phyloP scores from a whole-genome alignment of 306 rosid genomes.

The Amphicarpaea edgeworthii region DNA sequence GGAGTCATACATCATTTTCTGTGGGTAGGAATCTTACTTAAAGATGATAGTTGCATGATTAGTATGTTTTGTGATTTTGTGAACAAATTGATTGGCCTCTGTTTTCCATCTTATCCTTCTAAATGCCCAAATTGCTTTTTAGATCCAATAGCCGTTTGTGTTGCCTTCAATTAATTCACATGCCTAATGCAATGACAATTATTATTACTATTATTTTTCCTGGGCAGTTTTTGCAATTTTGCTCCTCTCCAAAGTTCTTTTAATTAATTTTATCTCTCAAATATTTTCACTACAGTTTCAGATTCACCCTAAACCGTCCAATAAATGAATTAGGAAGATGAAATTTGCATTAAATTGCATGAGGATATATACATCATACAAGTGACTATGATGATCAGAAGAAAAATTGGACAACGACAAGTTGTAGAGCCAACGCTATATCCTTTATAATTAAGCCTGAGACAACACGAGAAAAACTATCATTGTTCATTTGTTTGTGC shows the following conservation, averaged over 20 bases:
- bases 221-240: neutral
- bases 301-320: too few species aligned
- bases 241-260: neutral
- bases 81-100: conserved; percentile 28
- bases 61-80: conserved; percentile 20
- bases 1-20: conserved; percentile 31
- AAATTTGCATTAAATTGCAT: too few species aligned
- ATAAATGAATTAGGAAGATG: too few species aligned
- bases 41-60: conserved; percentile 31
- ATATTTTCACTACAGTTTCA: too few species aligned
- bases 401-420: too few species aligned
- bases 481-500: too few species aligned
- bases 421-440: too few species aligned
- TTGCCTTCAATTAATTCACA: conserved; percentile 12
- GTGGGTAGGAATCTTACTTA: conserved; percentile 1
- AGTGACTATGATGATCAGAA: too few species aligned
- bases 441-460: too few species aligned
- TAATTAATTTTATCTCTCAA: neutral
- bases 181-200: neutral
- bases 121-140: neutral
- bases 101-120: conserved; percentile 38
- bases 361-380: too few species aligned
- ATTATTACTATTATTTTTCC: neutral
- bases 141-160: neutral
- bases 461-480: too few species aligned